phyloP scores from a whole-genome alignment of 495 filamentous ascomycete species.

The Penicillium pancosmium region DNA sequence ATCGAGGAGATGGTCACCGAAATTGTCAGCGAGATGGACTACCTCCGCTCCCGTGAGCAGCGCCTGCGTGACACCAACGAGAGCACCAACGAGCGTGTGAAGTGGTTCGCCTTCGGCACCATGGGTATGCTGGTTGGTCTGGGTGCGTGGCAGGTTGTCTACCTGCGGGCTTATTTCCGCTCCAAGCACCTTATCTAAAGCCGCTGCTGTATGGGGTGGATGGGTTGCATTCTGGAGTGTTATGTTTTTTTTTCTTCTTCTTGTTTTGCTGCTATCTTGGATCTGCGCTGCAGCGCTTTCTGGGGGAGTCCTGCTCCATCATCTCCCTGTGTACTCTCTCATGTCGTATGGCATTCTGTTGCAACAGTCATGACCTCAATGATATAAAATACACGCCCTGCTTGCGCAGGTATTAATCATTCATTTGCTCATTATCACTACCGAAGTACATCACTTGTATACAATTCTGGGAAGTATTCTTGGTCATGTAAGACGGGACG shows the following conservation, averaged over 20 bases:
- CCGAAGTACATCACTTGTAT: no score
- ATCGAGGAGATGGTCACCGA: constrained; percentile 86
- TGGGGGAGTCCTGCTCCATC: constrained; percentile 35
- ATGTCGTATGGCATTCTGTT: constrained; percentile 42
- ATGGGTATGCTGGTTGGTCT: constrained; percentile 91
- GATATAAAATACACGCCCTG: constrained; percentile 40
- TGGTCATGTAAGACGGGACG: no score
- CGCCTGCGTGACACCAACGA: constrained; percentile 98
- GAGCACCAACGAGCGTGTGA: constrained; percentile 97
- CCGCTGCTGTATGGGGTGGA: constrained; percentile 9
- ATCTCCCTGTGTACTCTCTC: constrained; percentile 23
- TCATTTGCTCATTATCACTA: no score
- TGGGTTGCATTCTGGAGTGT: constrained; percentile 20
- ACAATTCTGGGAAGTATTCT: no score
- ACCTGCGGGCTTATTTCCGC: constrained; percentile 96
- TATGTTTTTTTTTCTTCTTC: constrained; percentile 15
- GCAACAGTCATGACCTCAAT: constrained; percentile 45
- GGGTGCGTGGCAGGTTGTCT: constrained; percentile 96
- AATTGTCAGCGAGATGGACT: constrained; percentile 87
- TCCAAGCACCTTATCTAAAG: constrained; percentile 85
- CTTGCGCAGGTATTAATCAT: constrained; percentile 15
- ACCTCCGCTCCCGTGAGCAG: constrained; percentile 87
- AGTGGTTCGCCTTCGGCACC: constrained; percentile 96
- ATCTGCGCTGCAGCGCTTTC: constrained; percentile 13
- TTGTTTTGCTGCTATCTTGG: constrained; percentile 9